A percentile compares a stretch with the other conserved stretches of the same genome.
These are phyloP conservation scores for Geotrichum citri-aurantii DNA, from an alignment of 1,139 yeast genomes.

Conservation along the genomic window DNA sequence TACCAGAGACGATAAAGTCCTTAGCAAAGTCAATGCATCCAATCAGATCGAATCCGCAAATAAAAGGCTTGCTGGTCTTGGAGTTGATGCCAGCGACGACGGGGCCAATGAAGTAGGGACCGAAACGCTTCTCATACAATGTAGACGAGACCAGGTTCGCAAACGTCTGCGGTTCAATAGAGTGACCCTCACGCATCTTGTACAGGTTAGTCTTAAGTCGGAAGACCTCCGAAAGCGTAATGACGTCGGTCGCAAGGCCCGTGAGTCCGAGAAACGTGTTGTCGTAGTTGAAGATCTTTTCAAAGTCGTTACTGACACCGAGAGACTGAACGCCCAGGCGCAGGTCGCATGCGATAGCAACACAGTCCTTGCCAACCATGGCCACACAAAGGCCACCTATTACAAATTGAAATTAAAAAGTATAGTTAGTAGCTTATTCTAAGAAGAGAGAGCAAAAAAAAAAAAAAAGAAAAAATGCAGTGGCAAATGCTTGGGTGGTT, in stretches of 20 bases:
- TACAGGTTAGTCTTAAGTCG: conserved; percentile 82
- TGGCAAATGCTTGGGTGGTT: neutral
- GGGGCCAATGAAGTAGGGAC: conserved; percentile 96
- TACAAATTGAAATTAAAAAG: neutral
- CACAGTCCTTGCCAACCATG: conserved; percentile 97
- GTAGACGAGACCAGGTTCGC: conserved; percentile 90
- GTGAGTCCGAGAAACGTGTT: conserved; percentile 81
- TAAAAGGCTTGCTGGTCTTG: conserved; percentile 74
- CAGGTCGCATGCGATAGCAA: conserved; percentile 94
- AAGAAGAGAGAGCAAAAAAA: neutral
- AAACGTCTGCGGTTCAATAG: conserved; percentile 87
- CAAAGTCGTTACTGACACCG: conserved; percentile 88
- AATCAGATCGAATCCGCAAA: conserved; percentile 93
- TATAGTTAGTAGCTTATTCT: neutral
- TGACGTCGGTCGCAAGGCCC: conserved; percentile 92
- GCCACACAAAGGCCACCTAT: conserved; percentile 94
- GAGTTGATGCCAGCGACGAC: conserved; percentile 91
- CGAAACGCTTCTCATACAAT: conserved; percentile 81
- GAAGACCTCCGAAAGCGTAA: conserved; percentile 73
- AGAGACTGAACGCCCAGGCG: conserved; percentile 91
- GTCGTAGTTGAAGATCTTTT: conserved; percentile 81
- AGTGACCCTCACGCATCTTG: conserved; percentile 84
- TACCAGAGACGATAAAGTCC: conserved; percentile 95
- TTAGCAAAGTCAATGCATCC: conserved; percentile 95
- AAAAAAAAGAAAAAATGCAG: neutral